Base-by-base conservation (phyloP, 2,329 filamentous ascomycete species). In the Plectosphaerella sp. region DNA sequence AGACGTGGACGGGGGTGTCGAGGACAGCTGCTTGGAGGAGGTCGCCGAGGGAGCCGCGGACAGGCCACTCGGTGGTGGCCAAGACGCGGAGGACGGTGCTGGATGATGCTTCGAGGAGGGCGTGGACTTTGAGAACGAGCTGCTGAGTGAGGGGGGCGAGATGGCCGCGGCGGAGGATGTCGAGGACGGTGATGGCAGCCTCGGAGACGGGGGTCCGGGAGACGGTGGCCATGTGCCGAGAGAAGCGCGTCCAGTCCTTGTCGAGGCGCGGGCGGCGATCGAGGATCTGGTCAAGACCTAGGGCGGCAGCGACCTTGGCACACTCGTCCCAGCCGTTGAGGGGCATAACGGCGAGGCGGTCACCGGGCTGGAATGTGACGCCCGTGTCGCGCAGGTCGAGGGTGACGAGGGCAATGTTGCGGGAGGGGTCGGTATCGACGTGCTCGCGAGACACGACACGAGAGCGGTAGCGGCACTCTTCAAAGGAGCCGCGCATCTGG, bases 301-400 rank as follows among this genome's bases (percentile, higher is more conserved):
- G 66, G 0, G 76, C 76, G 0, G 76, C 72, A 3, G 74, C 76
- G 10, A 81, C 74, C 56, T 80, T 80, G 16, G 77, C 77, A 48
- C 75, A 79, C 58, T 81, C 78, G 9, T 73, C 71, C 78, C 76
- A 80, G 51, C 67, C 72, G 52, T 80, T 81, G 15, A 80, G 68
- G 0, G 77, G 77, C 77, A 81, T 80, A 2, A 82, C 66, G 0
- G 77, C 77, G 6, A 82, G 67, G 5, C 77, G 70, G 49, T 81
- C 78, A 0, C 78, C 78, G 0, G 78, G 77, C 47, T 73, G 69
- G 51, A 79, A 81, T 0, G 77, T 80, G 45, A 80, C 75, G 1
- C 77, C 77, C 0, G 77, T 79, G 47, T 80, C 71, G 16, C 75
- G 71, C 2, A 81, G 72, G 55, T 80, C 78, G 11, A 80, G 64